Percentiles rank a stretch among this genome's conserved stretches.
phyloP scores from a whole-genome alignment of 805 yeast species.

The Spathaspora passalidarum region DNA sequence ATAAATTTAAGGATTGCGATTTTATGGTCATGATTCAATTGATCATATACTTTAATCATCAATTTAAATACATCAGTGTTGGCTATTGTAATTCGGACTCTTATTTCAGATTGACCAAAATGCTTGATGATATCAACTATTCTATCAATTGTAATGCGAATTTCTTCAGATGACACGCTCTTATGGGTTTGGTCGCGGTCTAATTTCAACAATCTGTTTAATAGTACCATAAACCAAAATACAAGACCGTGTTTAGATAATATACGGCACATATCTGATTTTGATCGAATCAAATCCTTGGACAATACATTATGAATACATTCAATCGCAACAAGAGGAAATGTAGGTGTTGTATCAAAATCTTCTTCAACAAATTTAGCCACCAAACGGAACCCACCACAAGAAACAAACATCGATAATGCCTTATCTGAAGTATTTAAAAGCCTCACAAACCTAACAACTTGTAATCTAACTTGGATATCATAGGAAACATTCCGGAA shows the following conservation, averaged over 20 bases:
- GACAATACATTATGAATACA: conserved; percentile 33
- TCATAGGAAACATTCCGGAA: conserved; percentile 31
- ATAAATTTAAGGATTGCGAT: conserved; percentile 42
- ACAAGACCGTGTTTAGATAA: conserved; percentile 41
- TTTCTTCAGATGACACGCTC: conserved; percentile 2
- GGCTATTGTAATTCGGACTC: conserved; percentile 39
- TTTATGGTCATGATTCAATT: conserved; percentile 30
- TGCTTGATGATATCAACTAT: conserved; percentile 36
- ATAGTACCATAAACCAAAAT: conserved; percentile 41
- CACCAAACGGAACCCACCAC: conserved; percentile 45
- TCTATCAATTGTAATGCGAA: conserved; percentile 20
- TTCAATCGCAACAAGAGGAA: conserved; percentile 37
- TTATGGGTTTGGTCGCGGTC: background rate
- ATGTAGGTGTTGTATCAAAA: conserved; percentile 33
- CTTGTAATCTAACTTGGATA: conserved; percentile 31
- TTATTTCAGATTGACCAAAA: conserved; percentile 46
- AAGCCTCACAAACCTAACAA: conserved; percentile 30
- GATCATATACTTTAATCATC: conserved; percentile 37
- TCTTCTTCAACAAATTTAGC: conserved; percentile 47
- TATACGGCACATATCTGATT: conserved; percentile 41
- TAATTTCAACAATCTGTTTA: conserved; percentile 28
- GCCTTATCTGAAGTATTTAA: conserved; percentile 34
- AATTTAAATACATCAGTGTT: conserved; percentile 39
- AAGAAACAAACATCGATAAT: conserved; percentile 39
- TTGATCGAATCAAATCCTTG: conserved; percentile 34